Percentiles rank a stretch among this genome's conserved stretches.
These are phyloP conservation scores for Schizochytrium sp. DNA, from an alignment of 108 stramenopile genomes.

Conservation along the genomic window DNA sequence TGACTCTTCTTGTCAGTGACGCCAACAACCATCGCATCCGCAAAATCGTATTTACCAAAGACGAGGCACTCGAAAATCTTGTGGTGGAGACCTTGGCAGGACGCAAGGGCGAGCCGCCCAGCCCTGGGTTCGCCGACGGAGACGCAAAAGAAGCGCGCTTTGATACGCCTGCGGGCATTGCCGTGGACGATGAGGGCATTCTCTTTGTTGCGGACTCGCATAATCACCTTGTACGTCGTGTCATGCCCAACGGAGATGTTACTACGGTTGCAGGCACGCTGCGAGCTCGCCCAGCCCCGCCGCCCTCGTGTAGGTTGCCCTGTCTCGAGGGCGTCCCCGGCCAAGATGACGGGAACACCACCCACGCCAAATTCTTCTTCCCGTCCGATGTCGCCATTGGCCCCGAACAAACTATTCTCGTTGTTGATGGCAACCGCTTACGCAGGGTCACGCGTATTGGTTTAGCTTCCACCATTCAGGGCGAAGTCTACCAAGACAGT, in stretches of 20 bases:
- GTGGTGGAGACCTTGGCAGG: constrained; percentile 18
- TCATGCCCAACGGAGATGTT: constrained; percentile 34
- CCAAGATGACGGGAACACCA: constrained; percentile 47
- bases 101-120: not conserved
- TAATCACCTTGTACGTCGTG: constrained; percentile 60
- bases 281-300: constrained; percentile 35
- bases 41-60: constrained; percentile 23
- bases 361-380: constrained; percentile 50
- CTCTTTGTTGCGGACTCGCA: constrained; percentile 75
- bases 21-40: constrained; percentile 68
- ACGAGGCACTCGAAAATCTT: constrained; percentile 28
- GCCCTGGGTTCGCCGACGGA: constrained; percentile 66
- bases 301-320: constrained; percentile 28
- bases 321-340: constrained; percentile 62
- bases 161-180: constrained; percentile 62
- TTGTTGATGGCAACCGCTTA: constrained; percentile 60
- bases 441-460: constrained; percentile 39
- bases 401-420: constrained; percentile 41
- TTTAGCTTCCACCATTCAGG: not conserved
- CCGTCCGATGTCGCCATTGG: constrained; percentile 64
- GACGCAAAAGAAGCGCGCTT: constrained; percentile 47
- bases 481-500: constrained; percentile 21
- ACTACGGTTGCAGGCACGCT: constrained; percentile 54
- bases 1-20: constrained; percentile 59
- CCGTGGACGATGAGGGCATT: constrained; percentile 42